Percentiles rank a stretch among this genome's conserved stretches.
Evolutionary conservation across 2,329 filamentous ascomycete species (phyloP).

Genomic region (Botrytis paeoniae): DNA sequence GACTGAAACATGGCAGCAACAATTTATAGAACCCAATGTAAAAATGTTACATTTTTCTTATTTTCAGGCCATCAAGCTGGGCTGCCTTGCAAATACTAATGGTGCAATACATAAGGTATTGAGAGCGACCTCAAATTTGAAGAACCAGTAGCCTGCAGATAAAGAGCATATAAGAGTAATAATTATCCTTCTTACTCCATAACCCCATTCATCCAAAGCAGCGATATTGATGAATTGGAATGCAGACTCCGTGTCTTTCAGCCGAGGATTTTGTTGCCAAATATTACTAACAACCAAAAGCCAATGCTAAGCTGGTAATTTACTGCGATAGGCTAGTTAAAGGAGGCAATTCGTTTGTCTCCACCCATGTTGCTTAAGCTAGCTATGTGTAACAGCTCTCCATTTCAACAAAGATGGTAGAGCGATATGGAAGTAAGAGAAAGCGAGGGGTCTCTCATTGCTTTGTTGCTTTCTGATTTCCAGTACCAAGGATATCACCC

Average conservation of each 20-base stretch:
- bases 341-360: neutral
- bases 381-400: neutral
- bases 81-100: neutral
- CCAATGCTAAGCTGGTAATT: neutral
- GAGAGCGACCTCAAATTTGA: too few relatives aligned
- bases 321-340: neutral
- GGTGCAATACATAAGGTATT: neutral
- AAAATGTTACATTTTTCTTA: neutral
- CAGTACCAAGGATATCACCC: slow-evolving; percentile 9
- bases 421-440: too few relatives aligned
- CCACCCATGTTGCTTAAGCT: neutral
- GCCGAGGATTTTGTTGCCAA: neutral
- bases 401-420: neutral
- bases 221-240: neutral
- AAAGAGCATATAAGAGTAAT: neutral
- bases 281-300: neutral
- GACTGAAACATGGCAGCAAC: neutral
- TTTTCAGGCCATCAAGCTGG: neutral
- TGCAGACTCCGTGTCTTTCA: too few relatives aligned
- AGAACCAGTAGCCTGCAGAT: too few relatives aligned
- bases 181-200: neutral
- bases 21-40: neutral
- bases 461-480: slow-evolving; percentile 6
- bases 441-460: neutral
- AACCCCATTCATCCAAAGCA: neutral